These are phyloP conservation scores for Coemansia sp. DNA, from an alignment of 192 early-diverging fungal species.

Conservation along the genomic window DNA sequence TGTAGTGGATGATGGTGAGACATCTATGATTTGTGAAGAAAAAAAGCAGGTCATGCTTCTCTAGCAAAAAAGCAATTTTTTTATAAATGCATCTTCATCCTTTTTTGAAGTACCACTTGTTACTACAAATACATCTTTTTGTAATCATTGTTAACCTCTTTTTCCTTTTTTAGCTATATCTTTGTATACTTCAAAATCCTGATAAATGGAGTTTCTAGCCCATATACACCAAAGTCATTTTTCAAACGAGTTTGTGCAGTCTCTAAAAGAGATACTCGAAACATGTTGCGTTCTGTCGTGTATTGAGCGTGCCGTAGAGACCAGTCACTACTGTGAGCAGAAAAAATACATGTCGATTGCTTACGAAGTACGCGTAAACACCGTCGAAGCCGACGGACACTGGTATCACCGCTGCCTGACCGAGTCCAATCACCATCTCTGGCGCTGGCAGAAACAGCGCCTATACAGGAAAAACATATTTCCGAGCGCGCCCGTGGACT, in stretches of 20 bases:
- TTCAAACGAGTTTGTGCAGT: conserved; percentile 6
- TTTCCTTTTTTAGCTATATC: no score
- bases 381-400: conserved; percentile 4
- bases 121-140: no score
- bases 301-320: conserved; percentile 8
- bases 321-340: conserved; percentile 7
- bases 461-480: conserved; percentile 11
- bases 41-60: no score
- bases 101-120: no score
- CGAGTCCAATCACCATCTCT: conserved; percentile 5
- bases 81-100: no score
- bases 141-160: no score
- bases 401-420: conserved; percentile 23
- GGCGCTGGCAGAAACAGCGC: conserved; percentile 4
- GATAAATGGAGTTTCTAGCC: conserved; percentile 6
- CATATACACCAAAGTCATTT: conserved; percentile 13
- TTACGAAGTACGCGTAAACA: conserved; percentile 22
- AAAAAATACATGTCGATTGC: conserved; percentile 5
- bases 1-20: no score
- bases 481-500: conserved; percentile 9
- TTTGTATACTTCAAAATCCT: no score
- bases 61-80: no score
- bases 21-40: no score
- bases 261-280: conserved; percentile 7
- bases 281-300: conserved; percentile 10